A percentile compares a stretch with the other conserved stretches of the same genome.
Conservation (phyloP, 805 yeast genomes). For the Sugiyamaella smithiae region DNA sequence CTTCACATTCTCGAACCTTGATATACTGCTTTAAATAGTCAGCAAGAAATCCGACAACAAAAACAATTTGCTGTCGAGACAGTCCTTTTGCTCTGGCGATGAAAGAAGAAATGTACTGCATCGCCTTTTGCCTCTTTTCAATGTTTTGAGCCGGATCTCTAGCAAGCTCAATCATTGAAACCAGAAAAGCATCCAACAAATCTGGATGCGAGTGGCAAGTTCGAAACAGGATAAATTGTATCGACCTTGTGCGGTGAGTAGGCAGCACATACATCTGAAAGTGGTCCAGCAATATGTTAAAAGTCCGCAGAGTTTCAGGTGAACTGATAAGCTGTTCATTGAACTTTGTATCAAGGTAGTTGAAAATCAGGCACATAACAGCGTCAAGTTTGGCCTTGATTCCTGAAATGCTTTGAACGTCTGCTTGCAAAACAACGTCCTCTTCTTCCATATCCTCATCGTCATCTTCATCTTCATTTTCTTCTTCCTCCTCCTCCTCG, state of each 20-base stretch:
- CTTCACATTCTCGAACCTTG: constrained; percentile 80
- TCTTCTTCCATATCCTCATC: constrained; percentile 32
- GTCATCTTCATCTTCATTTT: constrained; percentile 33
- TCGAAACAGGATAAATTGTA: constrained; percentile 80
- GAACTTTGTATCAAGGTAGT: constrained; percentile 48
- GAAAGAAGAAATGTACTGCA: constrained; percentile 88
- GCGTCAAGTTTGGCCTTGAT: constrained; percentile 71
- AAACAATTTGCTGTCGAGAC: constrained; percentile 67
- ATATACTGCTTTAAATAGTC: constrained; percentile 84
- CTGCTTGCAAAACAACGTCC: constrained; percentile 22
- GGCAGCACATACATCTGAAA: constrained; percentile 84
- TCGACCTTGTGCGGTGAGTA: constrained; percentile 85
- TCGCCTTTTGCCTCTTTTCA: constrained; percentile 78
- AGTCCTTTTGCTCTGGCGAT: constrained; percentile 81
- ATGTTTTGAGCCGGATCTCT: constrained; percentile 65
- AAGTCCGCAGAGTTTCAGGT: constrained; percentile 66
- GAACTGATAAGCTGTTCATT: constrained; percentile 49
- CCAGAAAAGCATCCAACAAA: constrained; percentile 79
- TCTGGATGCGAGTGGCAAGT: constrained; percentile 79
- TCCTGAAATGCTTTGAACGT: constrained; percentile 25
- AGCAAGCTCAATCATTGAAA: constrained; percentile 76
- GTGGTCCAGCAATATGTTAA: constrained; percentile 68
- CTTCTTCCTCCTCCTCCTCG: constrained; percentile 31
- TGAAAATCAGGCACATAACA: constrained; percentile 57
- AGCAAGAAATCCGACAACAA: constrained; percentile 76